phyloP scores from a whole-genome alignment of 345 rosid species.

The Schrenkiella parvula region DNA sequence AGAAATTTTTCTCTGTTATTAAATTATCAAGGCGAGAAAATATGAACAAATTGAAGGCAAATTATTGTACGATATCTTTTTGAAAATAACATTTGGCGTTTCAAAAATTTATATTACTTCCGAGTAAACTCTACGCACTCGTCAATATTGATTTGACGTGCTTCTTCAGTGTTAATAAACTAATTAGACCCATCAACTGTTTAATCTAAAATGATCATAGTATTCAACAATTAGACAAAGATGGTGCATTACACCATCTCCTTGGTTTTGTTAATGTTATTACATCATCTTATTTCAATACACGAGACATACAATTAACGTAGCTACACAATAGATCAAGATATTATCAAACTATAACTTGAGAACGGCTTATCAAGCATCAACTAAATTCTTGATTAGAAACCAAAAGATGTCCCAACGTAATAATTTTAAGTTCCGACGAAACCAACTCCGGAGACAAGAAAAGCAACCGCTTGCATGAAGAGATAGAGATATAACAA shows the following conservation, averaged over 20 bases:
- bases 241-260: neutral
- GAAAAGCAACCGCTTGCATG: constrained; percentile 67
- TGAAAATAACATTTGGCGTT: too few relatives aligned
- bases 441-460: constrained; percentile 62
- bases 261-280: too few relatives aligned
- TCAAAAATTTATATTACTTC: too few relatives aligned
- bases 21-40: too few relatives aligned
- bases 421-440: constrained; percentile 43
- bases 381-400: neutral
- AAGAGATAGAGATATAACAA: constrained; percentile 56
- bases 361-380: neutral
- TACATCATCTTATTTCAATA: neutral
- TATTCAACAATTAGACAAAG: neutral
- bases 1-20: constrained; percentile 12
- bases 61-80: too few relatives aligned
- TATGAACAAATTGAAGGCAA: too few relatives aligned
- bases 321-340: neutral
- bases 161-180: neutral
- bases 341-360: neutral
- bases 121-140: too few relatives aligned
- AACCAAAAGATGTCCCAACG: neutral
- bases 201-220: neutral
- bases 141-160: too few relatives aligned
- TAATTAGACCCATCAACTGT: neutral
- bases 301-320: neutral